Base-by-base conservation (phyloP, 495 filamentous ascomycete species). In the Penicillium dipodomyicola region DNA sequence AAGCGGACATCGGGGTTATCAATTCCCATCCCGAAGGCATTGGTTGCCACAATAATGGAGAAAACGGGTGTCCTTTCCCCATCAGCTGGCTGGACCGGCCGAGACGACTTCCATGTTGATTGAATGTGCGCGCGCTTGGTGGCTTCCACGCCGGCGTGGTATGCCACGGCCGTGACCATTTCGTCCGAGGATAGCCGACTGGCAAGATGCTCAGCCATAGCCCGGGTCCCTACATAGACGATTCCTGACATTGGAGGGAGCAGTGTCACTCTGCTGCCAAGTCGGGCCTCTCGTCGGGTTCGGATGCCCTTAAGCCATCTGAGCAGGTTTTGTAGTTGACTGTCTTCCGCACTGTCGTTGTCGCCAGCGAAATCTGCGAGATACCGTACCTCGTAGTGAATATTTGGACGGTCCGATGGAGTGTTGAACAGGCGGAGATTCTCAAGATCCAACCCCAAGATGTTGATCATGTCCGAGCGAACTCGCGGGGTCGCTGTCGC, bases 21-120 rank as follows among this genome's bases (percentile, higher is more conserved):
- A 62, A 98, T 97, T 4, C 93, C 93, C 93, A 98, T 97, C 7
- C 93, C 93, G 59, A 97, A 97, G 0, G 93, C 93, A 3, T 91
- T 97, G 0, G 93, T 97, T 5, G 93, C 93, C 40, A 97, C 89
- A 43, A 97, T 92, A 47, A 97, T 86, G 62, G 92, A 90, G 68
- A 94, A 96, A 6, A 86, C 84, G 9, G 67, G 68, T 22, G 46
- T 20, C 12, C 45, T 44, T 41, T 47, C 57, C 2, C 61, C 54
- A 19, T 58, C 42, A 3, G 50, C 45, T 17, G 46, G 46, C 22
- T 57, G 55, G 15, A 41, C 19, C 12, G 79, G 74, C 44, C 82
- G 78, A 59, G 88, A 87, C 15, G 81, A 81, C 37, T 94, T 83
- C 93, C 93, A 97, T 33, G 84, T 82, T 4, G 79, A 59, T 62